Conservation (phyloP, 2,329 filamentous ascomycete species). For the Arachnopeziza araneosa region DNA sequence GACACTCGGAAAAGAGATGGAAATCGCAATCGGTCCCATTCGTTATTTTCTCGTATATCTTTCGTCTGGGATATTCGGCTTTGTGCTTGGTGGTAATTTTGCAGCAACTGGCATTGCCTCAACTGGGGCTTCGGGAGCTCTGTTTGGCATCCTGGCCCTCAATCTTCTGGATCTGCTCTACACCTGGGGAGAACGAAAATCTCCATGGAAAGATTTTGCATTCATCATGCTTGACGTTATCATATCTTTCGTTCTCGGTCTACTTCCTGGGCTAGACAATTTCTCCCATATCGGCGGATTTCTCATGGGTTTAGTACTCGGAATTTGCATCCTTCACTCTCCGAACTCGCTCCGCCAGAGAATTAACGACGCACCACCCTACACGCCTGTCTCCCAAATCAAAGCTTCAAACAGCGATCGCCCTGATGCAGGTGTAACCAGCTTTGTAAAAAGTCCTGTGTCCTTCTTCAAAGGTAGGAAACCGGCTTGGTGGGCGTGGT, state of each 20-base stretch:
- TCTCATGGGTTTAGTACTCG: slow-evolving; percentile 81
- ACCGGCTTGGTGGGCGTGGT: slow-evolving; percentile 96
- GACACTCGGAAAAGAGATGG: slow-evolving; percentile 88
- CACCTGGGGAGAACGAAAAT: slow-evolving; percentile 75
- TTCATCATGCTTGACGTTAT: slow-evolving; percentile 81
- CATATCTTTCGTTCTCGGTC: slow-evolving; percentile 86
- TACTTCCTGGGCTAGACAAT: slow-evolving; percentile 91
- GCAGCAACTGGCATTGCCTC: slow-evolving; percentile 76
- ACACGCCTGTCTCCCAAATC: slow-evolving; percentile 58
- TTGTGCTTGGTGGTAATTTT: slow-evolving; percentile 91
- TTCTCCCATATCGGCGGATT: slow-evolving; percentile 97
- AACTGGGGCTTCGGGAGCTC: slow-evolving; percentile 79
- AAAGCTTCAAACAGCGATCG: slow-evolving; percentile 30
- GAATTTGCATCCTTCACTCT: slow-evolving; percentile 82
- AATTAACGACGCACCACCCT: slow-evolving; percentile 66
- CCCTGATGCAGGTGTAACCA: slow-evolving; percentile 23
- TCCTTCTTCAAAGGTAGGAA: slow-evolving; percentile 91
- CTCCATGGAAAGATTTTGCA: slow-evolving; percentile 75
- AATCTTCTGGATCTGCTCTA: slow-evolving; percentile 86
- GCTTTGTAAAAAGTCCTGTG: slow-evolving; percentile 55
- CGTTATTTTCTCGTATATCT: slow-evolving; percentile 89
- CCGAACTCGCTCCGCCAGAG: slow-evolving; percentile 72
- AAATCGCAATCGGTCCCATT: slow-evolving; percentile 79
- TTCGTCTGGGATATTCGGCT: slow-evolving; percentile 88
- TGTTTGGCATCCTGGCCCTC: slow-evolving; percentile 90